These are phyloP conservation scores for Ustilago lituana DNA, from an alignment of 1,284 basidiomycete species.

Conservation along the genomic window DNA sequence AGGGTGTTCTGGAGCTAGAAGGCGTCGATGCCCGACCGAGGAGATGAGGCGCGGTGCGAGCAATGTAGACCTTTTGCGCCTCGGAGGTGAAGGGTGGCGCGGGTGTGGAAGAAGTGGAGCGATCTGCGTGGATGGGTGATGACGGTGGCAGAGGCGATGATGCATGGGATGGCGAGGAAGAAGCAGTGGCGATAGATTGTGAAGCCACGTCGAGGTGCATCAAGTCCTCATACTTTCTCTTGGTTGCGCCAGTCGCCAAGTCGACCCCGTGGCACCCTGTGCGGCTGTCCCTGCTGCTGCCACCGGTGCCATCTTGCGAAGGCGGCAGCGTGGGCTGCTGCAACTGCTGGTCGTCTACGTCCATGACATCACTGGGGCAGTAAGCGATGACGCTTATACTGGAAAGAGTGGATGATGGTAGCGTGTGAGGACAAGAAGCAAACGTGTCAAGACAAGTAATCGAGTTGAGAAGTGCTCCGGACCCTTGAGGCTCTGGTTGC, in stretches of 20 bases:
- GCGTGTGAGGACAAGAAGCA: not conserved
- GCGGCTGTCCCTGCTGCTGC: not conserved
- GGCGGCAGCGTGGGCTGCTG: not conserved
- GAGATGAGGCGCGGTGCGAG: conserved; percentile 55
- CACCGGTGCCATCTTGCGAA: not conserved
- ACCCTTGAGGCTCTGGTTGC: too few species aligned
- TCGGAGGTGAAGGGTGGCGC: conserved; percentile 21
- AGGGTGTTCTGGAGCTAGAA: conserved; percentile 24
- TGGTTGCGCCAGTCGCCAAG: conserved; percentile 2
- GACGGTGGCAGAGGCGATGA: conserved; percentile 10
- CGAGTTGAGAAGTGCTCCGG: too few species aligned
- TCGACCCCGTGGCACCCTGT: not conserved
- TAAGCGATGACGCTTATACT: not conserved
- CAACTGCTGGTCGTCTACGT: conserved; percentile 6
- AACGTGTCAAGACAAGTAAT: not conserved
- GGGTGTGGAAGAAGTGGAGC: conserved; percentile 29
- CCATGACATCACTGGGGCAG: conserved; percentile 19
- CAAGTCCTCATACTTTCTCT: conserved; percentile 33
- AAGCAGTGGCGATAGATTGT: not conserved
- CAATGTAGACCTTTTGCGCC: conserved; percentile 47
- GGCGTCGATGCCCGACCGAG: conserved; percentile 24
- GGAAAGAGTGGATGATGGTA: not conserved
- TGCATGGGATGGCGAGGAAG: conserved; percentile 11
- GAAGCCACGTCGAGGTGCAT: conserved; percentile 10
- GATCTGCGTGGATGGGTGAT: conserved; percentile 6